Evolutionary conservation across 2,329 filamentous ascomycete species (phyloP).

Genomic region (Ophiostoma populinum): DNA sequence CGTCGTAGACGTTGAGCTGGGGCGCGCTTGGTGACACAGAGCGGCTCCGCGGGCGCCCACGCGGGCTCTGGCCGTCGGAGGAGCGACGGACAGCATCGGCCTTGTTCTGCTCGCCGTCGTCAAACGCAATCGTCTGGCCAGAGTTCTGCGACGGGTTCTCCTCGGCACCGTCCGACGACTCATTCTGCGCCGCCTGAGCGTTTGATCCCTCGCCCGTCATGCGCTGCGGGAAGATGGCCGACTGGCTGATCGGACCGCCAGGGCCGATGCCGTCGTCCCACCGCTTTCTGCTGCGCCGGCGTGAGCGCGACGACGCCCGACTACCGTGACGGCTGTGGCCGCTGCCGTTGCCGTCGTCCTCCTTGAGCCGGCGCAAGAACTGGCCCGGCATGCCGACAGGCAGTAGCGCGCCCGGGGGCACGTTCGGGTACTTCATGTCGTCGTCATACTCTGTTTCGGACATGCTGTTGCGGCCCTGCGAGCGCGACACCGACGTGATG

Average conservation of each 20-base stretch:
- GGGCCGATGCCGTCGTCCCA: slow-evolving; percentile 57
- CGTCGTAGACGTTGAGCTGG: slow-evolving; percentile 55
- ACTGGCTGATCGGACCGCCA: slow-evolving; percentile 77
- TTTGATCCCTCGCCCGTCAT: no score
- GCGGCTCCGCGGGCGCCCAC: no score
- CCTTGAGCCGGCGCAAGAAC: slow-evolving; percentile 68
- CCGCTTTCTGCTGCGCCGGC: slow-evolving; percentile 47
- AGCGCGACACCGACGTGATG: slow-evolving; percentile 51
- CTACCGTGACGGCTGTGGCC: slow-evolving; percentile 36
- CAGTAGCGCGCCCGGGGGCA: slow-evolving; percentile 53
- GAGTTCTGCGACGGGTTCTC: slow-evolving; percentile 6
- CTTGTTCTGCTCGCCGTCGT: not conserved
- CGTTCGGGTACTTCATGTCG: slow-evolving; percentile 36
- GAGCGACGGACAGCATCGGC: not conserved
- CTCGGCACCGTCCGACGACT: slow-evolving; percentile 13
- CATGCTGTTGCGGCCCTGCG: slow-evolving; percentile 60
- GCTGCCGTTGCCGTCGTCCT: slow-evolving; percentile 43
- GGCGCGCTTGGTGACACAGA: slow-evolving; percentile 6
- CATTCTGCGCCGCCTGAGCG: no score
- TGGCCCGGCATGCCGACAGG: slow-evolving; percentile 55
- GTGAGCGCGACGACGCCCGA: slow-evolving; percentile 40
- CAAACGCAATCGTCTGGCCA: slow-evolving; percentile 1
- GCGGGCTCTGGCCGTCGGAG: slow-evolving; percentile 9
- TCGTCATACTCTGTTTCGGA: slow-evolving; percentile 60
- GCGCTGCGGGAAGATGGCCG: slow-evolving; percentile 62